A percentile compares a stretch with the other conserved stretches of the same genome.
Conservation (phyloP, 345 rosid genomes). For the Gossypium mustelinum region DNA sequence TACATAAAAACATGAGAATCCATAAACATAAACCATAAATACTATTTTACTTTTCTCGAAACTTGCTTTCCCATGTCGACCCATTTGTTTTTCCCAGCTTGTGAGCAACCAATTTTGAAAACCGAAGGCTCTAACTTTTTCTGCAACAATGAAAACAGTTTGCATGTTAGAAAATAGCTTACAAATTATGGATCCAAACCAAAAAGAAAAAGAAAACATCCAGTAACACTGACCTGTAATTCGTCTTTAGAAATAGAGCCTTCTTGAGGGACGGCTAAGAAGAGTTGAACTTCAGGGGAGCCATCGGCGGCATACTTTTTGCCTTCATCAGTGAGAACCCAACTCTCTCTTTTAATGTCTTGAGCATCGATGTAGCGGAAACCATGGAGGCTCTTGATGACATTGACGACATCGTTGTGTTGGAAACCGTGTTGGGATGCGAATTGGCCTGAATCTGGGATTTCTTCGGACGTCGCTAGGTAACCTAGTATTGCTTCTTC, state of each 20-base stretch:
- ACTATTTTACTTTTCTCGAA: slow-evolving; percentile 70
- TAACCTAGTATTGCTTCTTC: not conserved
- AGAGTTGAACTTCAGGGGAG: slow-evolving; percentile 79
- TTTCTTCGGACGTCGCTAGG: not conserved
- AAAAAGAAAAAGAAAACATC: not conserved
- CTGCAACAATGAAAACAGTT: slow-evolving; percentile 35
- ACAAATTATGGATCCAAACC: not conserved
- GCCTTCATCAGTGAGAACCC: slow-evolving; percentile 87
- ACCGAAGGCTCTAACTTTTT: slow-evolving; percentile 56
- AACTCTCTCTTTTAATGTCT: slow-evolving; percentile 70
- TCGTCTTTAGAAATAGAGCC: slow-evolving; percentile 71
- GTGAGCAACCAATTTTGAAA: slow-evolving; percentile 70
- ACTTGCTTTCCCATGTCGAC: slow-evolving; percentile 82
- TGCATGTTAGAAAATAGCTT: slow-evolving; percentile 1
- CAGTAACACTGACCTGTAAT: slow-evolving; percentile 40
- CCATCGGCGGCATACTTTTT: slow-evolving; percentile 63
- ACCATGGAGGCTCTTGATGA: slow-evolving; percentile 42
- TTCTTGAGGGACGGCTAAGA: slow-evolving; percentile 62
- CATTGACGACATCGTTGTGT: not conserved
- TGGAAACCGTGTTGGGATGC: not conserved
- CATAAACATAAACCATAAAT: not conserved
- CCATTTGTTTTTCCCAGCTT: slow-evolving; percentile 87
- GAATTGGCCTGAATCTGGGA: not conserved
- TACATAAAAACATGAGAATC: not conserved
- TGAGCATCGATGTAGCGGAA: slow-evolving; percentile 64